These are phyloP conservation scores for Thermoascus crustaceus DNA, from an alignment of 2,329 filamentous ascomycete species.

Conservation along the genomic window DNA sequence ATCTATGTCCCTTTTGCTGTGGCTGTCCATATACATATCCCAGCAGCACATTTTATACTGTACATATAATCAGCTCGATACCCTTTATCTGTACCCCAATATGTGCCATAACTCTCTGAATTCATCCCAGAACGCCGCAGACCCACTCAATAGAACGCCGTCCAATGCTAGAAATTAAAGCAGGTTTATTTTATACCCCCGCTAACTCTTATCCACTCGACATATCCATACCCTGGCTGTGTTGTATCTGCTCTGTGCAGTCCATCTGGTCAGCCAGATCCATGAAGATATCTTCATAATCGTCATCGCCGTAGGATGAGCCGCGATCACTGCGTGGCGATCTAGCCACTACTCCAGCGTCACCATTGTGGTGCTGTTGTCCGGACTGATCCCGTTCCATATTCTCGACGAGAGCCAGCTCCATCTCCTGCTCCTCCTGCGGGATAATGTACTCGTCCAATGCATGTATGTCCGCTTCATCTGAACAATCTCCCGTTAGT, in stretches of 20 bases:
- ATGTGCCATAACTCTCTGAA: neutral
- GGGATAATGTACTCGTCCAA: conserved; percentile 30
- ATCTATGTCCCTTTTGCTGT: conserved; percentile 3
- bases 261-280: conserved; percentile 50
- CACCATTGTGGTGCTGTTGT: conserved; percentile 2
- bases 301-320: conserved; percentile 43
- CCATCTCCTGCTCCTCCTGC: conserved; percentile 27
- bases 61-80: conserved; percentile 23
- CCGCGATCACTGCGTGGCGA: conserved; percentile 7
- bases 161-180: conserved; percentile 5
- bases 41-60: conserved; percentile 13
- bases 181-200: neutral
- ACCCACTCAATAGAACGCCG: conserved; percentile 5
- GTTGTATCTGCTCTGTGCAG: conserved; percentile 6
- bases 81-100: conserved; percentile 11
- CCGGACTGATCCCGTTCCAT: conserved; percentile 4
- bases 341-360: neutral
- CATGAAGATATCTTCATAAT: conserved; percentile 57
- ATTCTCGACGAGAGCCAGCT: conserved; percentile 20
- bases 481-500: conserved; percentile 7
- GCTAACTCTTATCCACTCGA: conserved; percentile 15
- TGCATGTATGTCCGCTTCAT: conserved; percentile 21
- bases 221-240: conserved; percentile 33
- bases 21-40: neutral
- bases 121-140: conserved; percentile 3